These are phyloP conservation scores for Penicillium sp. DNA, from an alignment of 2,329 filamentous ascomycete genomes.

Conservation along the genomic window DNA sequence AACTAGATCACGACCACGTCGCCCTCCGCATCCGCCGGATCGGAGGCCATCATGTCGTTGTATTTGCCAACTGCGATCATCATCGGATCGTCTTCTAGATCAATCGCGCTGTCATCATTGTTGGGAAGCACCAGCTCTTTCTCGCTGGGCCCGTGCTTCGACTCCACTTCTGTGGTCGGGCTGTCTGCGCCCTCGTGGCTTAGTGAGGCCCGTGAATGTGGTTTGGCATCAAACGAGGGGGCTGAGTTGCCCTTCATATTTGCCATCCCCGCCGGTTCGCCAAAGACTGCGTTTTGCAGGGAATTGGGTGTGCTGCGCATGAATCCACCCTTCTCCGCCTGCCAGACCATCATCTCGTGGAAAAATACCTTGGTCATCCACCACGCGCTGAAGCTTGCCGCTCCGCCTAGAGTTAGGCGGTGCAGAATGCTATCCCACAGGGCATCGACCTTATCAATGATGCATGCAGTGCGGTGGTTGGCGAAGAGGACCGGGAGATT, in stretches of 20 bases:
- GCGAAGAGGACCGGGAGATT: constrained; percentile 45
- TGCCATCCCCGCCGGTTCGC: constrained; percentile 27
- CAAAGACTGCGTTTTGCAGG: constrained; percentile 33
- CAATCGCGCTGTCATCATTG: constrained; percentile 76
- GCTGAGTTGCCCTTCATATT: constrained; percentile 27
- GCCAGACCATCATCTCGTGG: constrained; percentile 90
- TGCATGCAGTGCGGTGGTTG: constrained; percentile 48
- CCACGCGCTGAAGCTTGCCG: constrained; percentile 54
- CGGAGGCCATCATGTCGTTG: constrained; percentile 50
- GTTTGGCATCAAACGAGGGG: constrained; percentile 24
- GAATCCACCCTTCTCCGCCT: constrained; percentile 89
- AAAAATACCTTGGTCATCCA: constrained; percentile 90
- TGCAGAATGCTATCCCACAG: constrained; percentile 51
- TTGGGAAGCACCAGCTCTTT: constrained; percentile 52
- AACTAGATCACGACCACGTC: constrained; percentile 51
- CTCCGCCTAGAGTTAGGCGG: constrained; percentile 49
- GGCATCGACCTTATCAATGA: constrained; percentile 49
- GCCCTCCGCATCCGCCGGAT: constrained; percentile 50
- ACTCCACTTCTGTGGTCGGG: constrained; percentile 23
- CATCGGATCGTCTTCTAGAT: constrained; percentile 58
- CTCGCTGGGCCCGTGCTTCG: constrained; percentile 25
- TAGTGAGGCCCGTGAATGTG: constrained; percentile 21
- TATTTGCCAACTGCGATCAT: constrained; percentile 49
- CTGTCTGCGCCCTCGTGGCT: constrained; percentile 21
- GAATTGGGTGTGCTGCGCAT: constrained; percentile 59